Conservation (phyloP, 768 basidiomycete genomes). For the Neoboletus brunneissimus region DNA sequence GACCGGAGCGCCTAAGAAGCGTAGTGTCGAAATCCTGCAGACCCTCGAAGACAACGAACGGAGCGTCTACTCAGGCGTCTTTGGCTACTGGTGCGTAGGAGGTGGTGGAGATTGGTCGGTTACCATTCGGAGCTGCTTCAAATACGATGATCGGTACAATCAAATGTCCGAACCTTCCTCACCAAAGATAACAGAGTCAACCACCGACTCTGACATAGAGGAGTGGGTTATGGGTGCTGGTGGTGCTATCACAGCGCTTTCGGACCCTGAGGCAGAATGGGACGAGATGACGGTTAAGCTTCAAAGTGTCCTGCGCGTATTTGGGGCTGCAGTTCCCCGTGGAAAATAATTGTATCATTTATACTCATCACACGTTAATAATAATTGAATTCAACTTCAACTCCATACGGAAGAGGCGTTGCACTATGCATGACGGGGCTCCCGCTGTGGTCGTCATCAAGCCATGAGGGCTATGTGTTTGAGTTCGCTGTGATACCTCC, state of each 20-base stretch:
- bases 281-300: slow-evolving; percentile 92
- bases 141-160: slow-evolving; percentile 44
- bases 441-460: slow-evolving; percentile 37
- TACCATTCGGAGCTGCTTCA: slow-evolving; percentile 90
- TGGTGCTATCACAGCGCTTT: slow-evolving; percentile 95
- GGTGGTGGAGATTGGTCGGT: slow-evolving; percentile 93
- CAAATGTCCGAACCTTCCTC: slow-evolving; percentile 11
- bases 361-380: not conserved
- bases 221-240: slow-evolving; percentile 85
- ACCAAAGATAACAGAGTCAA: slow-evolving; percentile 8
- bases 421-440: not conserved
- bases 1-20: slow-evolving; percentile 96
- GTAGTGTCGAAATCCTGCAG: slow-evolving; percentile 87
- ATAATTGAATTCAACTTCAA: slow-evolving; percentile 40
- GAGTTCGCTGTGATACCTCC: slow-evolving; percentile 54
- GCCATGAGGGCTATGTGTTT: slow-evolving; percentile 80
- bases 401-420: not conserved
- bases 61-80: slow-evolving; percentile 86
- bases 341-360: slow-evolving; percentile 11
- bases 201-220: slow-evolving; percentile 33
- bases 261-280: slow-evolving; percentile 84
- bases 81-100: slow-evolving; percentile 89
- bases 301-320: slow-evolving; percentile 68
- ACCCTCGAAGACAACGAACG: slow-evolving; percentile 70
- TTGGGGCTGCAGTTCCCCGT: slow-evolving; percentile 39